Evolutionary conservation across 2,329 filamentous ascomycete species (phyloP), one percentile per base, ranked within the genome.

Genomic region (Ampelomyces quisqualis): DNA sequence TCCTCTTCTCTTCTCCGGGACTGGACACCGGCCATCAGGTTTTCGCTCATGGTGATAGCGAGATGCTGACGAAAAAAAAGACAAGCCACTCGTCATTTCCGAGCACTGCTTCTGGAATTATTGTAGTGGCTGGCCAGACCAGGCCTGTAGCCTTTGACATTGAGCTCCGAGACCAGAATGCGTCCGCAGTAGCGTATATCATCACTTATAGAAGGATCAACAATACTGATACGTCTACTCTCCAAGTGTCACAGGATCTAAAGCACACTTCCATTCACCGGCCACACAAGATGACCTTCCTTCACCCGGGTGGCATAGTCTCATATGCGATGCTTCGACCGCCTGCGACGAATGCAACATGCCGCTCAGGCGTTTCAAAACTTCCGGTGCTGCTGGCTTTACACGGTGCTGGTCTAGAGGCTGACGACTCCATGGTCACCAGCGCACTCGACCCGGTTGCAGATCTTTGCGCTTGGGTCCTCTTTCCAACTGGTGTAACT

Each of bases 261-360:
- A 60, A 47, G 5, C 49, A 49, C 23, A 34, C 41, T 7, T 62
- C 53, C 10, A 42, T 69, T 5, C 64, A 70, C 32, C 65, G 73
- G 7, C 63, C 76, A 4, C 77, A 80, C 38, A 79, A 76, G 51
- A 61, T 79, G 30, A 81, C 78, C 1, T 80, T 73, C 50, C 59
- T 75, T 23, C 77, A 80, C 55, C 75, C 77, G 5, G 70, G 72
- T 26, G 75, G 73, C 21, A 75, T 75, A 35, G 71, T 78, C 7
- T 81, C 78, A 4, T 82, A 81, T 59, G 75, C 77, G 8, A 75
- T 81, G 45, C 62, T 82, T 26, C 70, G 76, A n/a, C 71, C 78
- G 18, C 79, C 79, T 7, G 72, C 75, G 1, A 48, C 53, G 24
- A 69, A 71, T 40, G 64, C 65, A 11, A 58, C 58, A 4, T 68